These are phyloP conservation scores for Lactarius vividus DNA, from an alignment of 768 basidiomycete species.

Conservation along the genomic window DNA sequence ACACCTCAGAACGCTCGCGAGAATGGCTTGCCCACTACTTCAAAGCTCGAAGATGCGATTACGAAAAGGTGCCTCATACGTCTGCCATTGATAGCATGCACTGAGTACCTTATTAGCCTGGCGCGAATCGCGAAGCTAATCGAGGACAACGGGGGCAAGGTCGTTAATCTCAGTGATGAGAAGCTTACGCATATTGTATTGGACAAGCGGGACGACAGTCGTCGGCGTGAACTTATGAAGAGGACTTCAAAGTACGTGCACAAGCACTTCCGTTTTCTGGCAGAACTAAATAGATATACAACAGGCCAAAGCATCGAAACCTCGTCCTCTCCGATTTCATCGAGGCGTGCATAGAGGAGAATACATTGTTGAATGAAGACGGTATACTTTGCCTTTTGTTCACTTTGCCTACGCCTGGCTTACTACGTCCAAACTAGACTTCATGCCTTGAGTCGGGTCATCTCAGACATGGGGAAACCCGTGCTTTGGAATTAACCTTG, in stretches of 20 bases:
- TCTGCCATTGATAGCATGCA: neutral
- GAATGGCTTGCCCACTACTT: conserved; percentile 58
- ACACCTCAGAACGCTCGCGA: conserved; percentile 66
- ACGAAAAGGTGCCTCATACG: conserved; percentile 47
- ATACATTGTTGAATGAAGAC: conserved; percentile 80
- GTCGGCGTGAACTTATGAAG: conserved; percentile 67
- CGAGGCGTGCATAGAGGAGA: conserved; percentile 75
- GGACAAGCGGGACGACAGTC: conserved; percentile 76
- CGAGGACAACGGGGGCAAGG: conserved; percentile 64
- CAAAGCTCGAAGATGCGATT: conserved; percentile 53
- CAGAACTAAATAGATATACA: neutral
- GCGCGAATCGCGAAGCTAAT: conserved; percentile 50
- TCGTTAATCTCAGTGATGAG: conserved; percentile 67
- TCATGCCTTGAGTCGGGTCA: conserved; percentile 16
- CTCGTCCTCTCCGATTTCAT: conserved; percentile 79
- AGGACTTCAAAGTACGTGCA: conserved; percentile 64
- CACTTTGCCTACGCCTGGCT: neutral
- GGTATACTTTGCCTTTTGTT: conserved; percentile 44
- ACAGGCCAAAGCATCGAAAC: conserved; percentile 71
- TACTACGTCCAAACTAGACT: conserved; percentile 6
- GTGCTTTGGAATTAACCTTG: neutral
- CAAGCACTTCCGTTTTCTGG: neutral
- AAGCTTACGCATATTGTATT: conserved; percentile 85
- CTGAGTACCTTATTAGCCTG: conserved; percentile 47
- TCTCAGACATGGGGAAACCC: neutral